A percentile compares a stretch with the other conserved stretches of the same genome.
Conservation (phyloP, 129 eudicot genomes). For the Solidago caesia region DNA sequence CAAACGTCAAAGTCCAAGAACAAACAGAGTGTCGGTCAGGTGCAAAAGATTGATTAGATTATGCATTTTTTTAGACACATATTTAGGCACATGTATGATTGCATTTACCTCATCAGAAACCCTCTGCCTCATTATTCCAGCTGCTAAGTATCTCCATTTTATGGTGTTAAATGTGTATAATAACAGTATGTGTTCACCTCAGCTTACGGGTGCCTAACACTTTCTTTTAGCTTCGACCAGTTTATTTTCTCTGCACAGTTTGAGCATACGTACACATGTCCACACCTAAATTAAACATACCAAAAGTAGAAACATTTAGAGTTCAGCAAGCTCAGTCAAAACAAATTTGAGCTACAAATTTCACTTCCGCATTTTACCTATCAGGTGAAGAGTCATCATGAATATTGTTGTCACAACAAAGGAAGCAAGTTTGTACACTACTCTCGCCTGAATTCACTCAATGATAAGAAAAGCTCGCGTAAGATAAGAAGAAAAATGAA, state of each 20-base stretch:
- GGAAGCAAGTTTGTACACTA: slow-evolving; percentile 44
- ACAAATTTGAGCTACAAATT: background rate
- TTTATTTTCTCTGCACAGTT: slow-evolving; percentile 57
- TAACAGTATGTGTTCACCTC: slow-evolving; percentile 51
- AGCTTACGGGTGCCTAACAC: slow-evolving; percentile 74
- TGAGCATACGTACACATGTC: slow-evolving; percentile 74
- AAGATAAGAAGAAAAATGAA: background rate
- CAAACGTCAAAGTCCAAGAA: too few relatives aligned
- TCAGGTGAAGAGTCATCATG: slow-evolving; percentile 52
- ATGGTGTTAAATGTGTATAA: slow-evolving; percentile 34
- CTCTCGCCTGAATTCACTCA: slow-evolving; percentile 33
- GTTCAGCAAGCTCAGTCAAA: background rate
- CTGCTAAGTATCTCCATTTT: slow-evolving; percentile 6
- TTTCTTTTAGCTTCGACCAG: slow-evolving; percentile 53
- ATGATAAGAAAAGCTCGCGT: background rate
- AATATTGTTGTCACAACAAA: slow-evolving; percentile 51
- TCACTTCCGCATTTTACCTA: slow-evolving; percentile 43
- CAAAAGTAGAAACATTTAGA: background rate
- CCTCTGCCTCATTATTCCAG: slow-evolving; percentile 27
- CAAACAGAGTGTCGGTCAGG: too few relatives aligned
- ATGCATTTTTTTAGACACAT: too few relatives aligned
- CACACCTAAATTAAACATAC: slow-evolving; percentile 46
- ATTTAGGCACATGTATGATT: too few relatives aligned
- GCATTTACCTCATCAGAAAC: slow-evolving; percentile 22
- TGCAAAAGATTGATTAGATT: too few relatives aligned